Percentiles rank a stretch among this genome's conserved stretches.
phyloP scores from a whole-genome alignment of 805 yeast genomes.

The Sugiyamaella floridensis region DNA sequence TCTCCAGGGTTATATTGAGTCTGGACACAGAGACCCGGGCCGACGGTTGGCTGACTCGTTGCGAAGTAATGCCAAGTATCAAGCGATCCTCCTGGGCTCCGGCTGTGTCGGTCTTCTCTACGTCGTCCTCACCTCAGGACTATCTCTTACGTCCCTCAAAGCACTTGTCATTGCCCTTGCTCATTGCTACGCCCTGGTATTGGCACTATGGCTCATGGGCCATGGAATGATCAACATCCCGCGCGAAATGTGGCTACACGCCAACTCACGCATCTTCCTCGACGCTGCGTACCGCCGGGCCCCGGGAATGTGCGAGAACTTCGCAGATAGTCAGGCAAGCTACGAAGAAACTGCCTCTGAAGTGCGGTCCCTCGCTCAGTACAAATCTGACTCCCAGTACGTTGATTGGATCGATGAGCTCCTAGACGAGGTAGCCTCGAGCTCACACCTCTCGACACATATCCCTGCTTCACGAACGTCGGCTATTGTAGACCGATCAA shows the following conservation, averaged over 20 bases:
- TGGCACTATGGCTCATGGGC: slow-evolving; percentile 80
- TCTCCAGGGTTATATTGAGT: slow-evolving; percentile 63
- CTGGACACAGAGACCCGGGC: slow-evolving; percentile 52
- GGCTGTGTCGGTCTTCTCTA: slow-evolving; percentile 54
- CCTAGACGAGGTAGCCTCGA: slow-evolving; percentile 33
- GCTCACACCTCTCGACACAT: slow-evolving; percentile 8
- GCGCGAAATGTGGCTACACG: slow-evolving; percentile 34
- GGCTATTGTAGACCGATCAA: slow-evolving; percentile 18
- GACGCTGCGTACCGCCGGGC: slow-evolving; percentile 44
- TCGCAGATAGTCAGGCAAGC: slow-evolving; percentile 55
- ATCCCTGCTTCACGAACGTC: slow-evolving; percentile 15
- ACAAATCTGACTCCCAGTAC: slow-evolving; percentile 41
- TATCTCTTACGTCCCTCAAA: slow-evolving; percentile 50
- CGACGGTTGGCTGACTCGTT: slow-evolving; percentile 51
- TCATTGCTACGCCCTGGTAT: slow-evolving; percentile 64
- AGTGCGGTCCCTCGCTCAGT: slow-evolving; percentile 45
- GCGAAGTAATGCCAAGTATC: slow-evolving; percentile 51
- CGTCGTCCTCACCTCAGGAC: slow-evolving; percentile 48
- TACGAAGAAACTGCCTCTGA: slow-evolving; percentile 58
- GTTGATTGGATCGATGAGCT: slow-evolving; percentile 62
- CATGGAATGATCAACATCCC: slow-evolving; percentile 73
- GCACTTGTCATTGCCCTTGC: slow-evolving; percentile 66
- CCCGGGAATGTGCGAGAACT: slow-evolving; percentile 50
- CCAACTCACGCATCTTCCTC: slow-evolving; percentile 34
- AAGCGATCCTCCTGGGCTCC: slow-evolving; percentile 46